Conservation (phyloP, 306 rosid species). For the Citrullus mucosospermus region DNA sequence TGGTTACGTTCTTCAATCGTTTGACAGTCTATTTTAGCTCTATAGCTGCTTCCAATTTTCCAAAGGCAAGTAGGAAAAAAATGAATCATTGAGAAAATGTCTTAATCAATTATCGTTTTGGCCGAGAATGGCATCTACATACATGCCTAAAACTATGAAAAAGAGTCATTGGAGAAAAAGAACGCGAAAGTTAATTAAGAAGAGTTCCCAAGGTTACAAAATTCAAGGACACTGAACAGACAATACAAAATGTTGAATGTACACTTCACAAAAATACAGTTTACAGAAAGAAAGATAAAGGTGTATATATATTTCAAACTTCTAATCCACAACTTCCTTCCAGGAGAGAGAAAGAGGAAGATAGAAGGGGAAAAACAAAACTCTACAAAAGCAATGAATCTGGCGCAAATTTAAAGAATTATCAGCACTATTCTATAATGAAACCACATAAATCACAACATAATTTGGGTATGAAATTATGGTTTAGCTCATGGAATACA, state of each 20-base stretch:
- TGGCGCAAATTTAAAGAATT: neutral
- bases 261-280: neutral
- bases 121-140: neutral
- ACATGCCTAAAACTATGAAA: neutral
- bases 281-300: neutral
- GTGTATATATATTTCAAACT: neutral
- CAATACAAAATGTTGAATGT: neutral
- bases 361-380: neutral
- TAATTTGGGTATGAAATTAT: neutral
- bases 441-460: neutral
- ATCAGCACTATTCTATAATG: neutral
- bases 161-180: neutral
- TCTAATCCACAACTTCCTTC: neutral
- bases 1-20: neutral
- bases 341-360: neutral
- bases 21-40: neutral
- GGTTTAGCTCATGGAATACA: neutral
- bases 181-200: neutral
- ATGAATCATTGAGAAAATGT: no score
- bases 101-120: no score
- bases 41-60: neutral
- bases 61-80: neutral
- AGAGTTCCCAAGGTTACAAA: neutral
- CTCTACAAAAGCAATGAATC: conserved; percentile 5
- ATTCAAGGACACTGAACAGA: neutral